Evolutionary conservation across 805 yeast species (phyloP), one percentile per base, ranked within the genome.

Genomic region (Ogataea chonburiensis): DNA sequence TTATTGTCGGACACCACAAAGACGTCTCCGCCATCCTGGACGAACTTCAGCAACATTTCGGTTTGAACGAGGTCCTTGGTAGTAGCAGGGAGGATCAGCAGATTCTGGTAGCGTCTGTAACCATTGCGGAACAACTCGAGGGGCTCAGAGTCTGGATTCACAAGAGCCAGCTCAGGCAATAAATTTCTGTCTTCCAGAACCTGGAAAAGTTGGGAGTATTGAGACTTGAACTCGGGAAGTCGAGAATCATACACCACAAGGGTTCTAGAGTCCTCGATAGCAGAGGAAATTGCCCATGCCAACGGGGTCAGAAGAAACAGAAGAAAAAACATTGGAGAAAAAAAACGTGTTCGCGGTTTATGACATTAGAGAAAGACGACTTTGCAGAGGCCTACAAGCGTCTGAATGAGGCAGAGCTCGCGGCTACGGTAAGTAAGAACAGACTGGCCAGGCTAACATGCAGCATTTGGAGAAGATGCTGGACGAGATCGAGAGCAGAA

Each of bases 11-110:
- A 72, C 10, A 86, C 66, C 10, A 80, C 74, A 12, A 93, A 52
- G 7, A 93, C 57, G 56, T 88, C 84, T 43, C 96, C 96, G 30
- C 91, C 86, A 10, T 66, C 69, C 44, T 73, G 60, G 46, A 79
- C 67, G 52, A 79, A 86, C 24, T 76, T 67, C 27, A 86, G 56
- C 42, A 93, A 60, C 7, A 64, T 58, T n/a, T 64, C 57, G 9
- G 74, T 67, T 11, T 70, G 57, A 19, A 82, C 56, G 3, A 73
- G 45, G 16, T 56, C 57, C 47, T 55, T 77, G 27, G 72, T 64
- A 43, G 75, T 70, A 5, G 75, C 63, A 11, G 91, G 88, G 31
- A 81, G 67, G 13, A 84, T 40, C 17, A 85, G 53, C 36, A 83
- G 45, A 49, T 79, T 77, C 46, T 79, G 79, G 49, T 68, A 80